These are phyloP conservation scores for Vitis rupestris DNA, from an alignment of 164 flowering plant species.

Conservation along the genomic window DNA sequence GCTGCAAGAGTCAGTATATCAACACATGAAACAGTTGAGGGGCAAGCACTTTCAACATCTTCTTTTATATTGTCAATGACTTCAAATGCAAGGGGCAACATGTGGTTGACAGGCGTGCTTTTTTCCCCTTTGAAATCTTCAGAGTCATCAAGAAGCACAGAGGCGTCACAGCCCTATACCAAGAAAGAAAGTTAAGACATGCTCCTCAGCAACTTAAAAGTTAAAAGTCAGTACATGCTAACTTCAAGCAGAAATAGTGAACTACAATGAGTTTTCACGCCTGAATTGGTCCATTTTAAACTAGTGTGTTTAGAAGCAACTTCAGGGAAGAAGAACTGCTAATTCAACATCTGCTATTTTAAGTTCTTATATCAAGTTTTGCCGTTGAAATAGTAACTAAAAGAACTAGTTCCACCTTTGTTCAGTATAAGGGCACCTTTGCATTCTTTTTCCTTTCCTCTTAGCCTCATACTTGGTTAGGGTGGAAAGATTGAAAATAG, in stretches of 20 bases:
- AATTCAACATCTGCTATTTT: neutral
- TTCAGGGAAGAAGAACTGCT: neutral
- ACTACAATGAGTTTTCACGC: neutral
- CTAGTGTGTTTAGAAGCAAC: neutral
- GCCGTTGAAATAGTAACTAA: too few relatives aligned
- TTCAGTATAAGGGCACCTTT: too few relatives aligned
- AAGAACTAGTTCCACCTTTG: too few relatives aligned
- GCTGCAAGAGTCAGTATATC: conserved; percentile 67
- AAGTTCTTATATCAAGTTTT: neutral
- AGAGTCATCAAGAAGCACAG: conserved; percentile 64
- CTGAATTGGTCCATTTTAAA: neutral
- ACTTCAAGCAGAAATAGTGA: neutral
- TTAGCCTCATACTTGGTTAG: too few relatives aligned
- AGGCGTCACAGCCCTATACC: conserved; percentile 75
- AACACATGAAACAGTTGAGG: conserved; percentile 57
- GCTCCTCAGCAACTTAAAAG: neutral
- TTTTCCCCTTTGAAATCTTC: conserved; percentile 52
- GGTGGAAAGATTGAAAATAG: too few relatives aligned
- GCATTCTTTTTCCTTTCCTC: too few relatives aligned
- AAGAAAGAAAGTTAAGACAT: neutral
- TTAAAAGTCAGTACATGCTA: neutral
- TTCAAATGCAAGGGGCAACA: conserved; percentile 51
- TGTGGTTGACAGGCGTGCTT: conserved; percentile 44
- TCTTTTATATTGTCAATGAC: conserved; percentile 62
- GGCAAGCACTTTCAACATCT: conserved; percentile 53